These are phyloP conservation scores for Hemisphaericaspora xylanilytica DNA, from an alignment of 1,139 yeast genomes.

Conservation along the genomic window DNA sequence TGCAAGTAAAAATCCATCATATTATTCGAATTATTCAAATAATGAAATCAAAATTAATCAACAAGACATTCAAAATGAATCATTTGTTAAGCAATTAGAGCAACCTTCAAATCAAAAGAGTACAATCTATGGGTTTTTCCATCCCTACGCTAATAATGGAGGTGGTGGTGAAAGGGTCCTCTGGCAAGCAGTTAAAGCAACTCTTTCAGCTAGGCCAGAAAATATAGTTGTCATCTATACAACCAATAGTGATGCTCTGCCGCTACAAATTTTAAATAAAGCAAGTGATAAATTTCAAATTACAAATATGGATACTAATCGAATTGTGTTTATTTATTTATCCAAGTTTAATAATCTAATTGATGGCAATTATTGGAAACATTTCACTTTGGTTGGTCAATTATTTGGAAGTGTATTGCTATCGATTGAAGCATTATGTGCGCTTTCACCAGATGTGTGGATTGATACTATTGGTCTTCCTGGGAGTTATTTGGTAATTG, in stretches of 20 bases:
- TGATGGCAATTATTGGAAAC: constrained; percentile 72
- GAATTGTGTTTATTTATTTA: constrained; percentile 73
- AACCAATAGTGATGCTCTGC: constrained; percentile 55
- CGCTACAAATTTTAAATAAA: constrained; percentile 53
- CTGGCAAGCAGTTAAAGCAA: constrained; percentile 87
- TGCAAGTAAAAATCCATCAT: constrained; percentile 48
- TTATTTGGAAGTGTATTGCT: constrained; percentile 74
- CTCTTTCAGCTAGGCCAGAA: constrained; percentile 47
- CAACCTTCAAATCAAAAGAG: constrained; percentile 35
- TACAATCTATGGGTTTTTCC: constrained; percentile 79
- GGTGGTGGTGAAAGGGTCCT: constrained; percentile 98
- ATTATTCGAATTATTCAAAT: constrained; percentile 40
- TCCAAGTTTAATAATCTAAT: constrained; percentile 57
- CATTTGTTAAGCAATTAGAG: constrained; percentile 28
- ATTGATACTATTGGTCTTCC: constrained; percentile 95
- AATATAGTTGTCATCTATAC: constrained; percentile 78
- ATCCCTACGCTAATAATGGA: constrained; percentile 93
- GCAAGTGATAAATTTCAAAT: constrained; percentile 69
- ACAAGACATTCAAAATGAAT: constrained; percentile 25
- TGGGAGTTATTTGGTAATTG: constrained; percentile 62
- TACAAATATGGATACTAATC: constrained; percentile 37
- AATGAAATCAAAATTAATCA: constrained; percentile 40
- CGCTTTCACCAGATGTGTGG: constrained; percentile 84
- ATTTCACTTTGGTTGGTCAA: constrained; percentile 82
- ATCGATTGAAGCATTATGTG: constrained; percentile 66